phyloP scores from a whole-genome alignment of 2,329 filamentous ascomycete species.

The Myriosclerotinia curreyana region DNA sequence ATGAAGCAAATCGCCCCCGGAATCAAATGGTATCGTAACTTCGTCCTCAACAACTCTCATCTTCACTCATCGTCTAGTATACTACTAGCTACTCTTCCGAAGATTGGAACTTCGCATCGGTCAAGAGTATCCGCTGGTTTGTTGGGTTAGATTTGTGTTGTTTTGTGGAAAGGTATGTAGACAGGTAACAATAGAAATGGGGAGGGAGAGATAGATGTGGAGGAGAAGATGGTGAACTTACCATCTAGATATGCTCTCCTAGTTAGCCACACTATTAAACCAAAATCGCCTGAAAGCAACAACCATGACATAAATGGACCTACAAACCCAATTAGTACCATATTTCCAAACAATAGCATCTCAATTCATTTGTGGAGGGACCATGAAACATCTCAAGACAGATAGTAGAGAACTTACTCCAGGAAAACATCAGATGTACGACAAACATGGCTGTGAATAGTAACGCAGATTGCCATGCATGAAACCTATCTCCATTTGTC shows the following conservation, averaged over 20 bases:
- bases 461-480: slow-evolving; percentile 91
- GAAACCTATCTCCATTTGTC: slow-evolving; percentile 59
- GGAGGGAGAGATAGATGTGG: background rate
- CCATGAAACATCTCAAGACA: too few species aligned
- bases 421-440: slow-evolving; percentile 80
- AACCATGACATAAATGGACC: slow-evolving; percentile 72
- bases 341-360: too few species aligned
- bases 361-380: background rate
- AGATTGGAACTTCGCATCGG: slow-evolving; percentile 70
- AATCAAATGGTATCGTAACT: slow-evolving; percentile 4
- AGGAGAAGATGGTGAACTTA: slow-evolving; percentile 38
- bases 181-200: background rate
- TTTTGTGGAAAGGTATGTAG: slow-evolving; percentile 3
- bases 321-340: slow-evolving; percentile 2
- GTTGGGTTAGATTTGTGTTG: slow-evolving; percentile 26
- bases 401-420: slow-evolving; percentile 53
- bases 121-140: slow-evolving; percentile 56
- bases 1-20: background rate
- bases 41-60: background rate
- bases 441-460: slow-evolving; percentile 74
- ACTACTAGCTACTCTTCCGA: slow-evolving; percentile 79
- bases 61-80: slow-evolving; percentile 79
- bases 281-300: slow-evolving; percentile 72
- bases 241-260: slow-evolving; percentile 79
- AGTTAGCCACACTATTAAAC: slow-evolving; percentile 71